Evolutionary conservation across 2,329 filamentous ascomycete genomes (phyloP).

Genomic region (Aspergillus eucalypticola): DNA sequence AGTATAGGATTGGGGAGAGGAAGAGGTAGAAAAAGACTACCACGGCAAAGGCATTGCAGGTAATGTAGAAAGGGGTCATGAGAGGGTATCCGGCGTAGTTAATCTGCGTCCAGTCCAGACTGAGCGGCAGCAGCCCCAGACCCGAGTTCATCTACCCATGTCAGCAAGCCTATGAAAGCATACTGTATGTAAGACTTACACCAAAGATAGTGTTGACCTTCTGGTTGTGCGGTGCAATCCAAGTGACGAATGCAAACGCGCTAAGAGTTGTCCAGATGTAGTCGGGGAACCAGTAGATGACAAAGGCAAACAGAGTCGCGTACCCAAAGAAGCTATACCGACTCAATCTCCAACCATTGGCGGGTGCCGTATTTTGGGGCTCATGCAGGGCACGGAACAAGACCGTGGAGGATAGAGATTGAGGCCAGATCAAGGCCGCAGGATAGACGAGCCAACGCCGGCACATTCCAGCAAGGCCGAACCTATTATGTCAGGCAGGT

Average conservation of each 20-base stretch:
- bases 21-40: constrained; percentile 57
- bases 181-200: constrained; percentile 4
- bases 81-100: constrained; percentile 33
- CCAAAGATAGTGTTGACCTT: constrained; percentile 31
- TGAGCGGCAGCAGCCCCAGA: constrained; percentile 41
- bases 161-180: not conserved
- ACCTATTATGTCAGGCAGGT: constrained; percentile 8
- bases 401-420: constrained; percentile 23
- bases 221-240: constrained; percentile 49
- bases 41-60: constrained; percentile 58
- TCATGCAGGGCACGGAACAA: constrained; percentile 25
- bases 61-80: constrained; percentile 44
- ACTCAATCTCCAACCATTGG: constrained; percentile 23
- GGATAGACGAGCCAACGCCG: constrained; percentile 27
- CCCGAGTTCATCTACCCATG: constrained; percentile 24
- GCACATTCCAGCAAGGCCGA: constrained; percentile 23
- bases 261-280: constrained; percentile 51
- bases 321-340: constrained; percentile 24
- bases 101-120: constrained; percentile 48
- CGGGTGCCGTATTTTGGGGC: constrained; percentile 15
- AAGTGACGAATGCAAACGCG: constrained; percentile 50
- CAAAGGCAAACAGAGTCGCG: constrained; percentile 19
- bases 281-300: constrained; percentile 54
- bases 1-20: constrained; percentile 55
- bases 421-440: constrained; percentile 24